Percentiles rank a stretch among this genome's conserved stretches.
phyloP scores from a whole-genome alignment of 352 stramenopile species.

The Phytopythium kandeliae region DNA sequence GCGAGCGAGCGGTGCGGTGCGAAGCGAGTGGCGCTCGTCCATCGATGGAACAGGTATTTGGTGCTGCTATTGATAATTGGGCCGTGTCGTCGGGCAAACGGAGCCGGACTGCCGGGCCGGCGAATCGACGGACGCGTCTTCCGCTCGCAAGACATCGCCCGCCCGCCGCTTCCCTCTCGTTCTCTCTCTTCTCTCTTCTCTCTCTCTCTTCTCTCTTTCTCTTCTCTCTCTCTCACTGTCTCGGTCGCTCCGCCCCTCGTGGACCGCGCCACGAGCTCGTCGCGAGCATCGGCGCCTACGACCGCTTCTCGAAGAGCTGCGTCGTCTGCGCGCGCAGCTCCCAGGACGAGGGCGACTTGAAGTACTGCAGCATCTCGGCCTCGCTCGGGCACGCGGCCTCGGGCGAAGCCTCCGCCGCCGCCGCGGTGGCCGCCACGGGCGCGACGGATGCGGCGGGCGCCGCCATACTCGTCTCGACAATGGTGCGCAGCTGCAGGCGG shows the following conservation, averaged over 20 bases:
- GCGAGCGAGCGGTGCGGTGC: too few relatives aligned
- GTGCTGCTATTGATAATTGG: conserved; percentile 9
- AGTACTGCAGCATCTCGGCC: conserved; percentile 63
- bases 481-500: conserved; percentile 46
- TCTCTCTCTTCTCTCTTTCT: too few relatives aligned
- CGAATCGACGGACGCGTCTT: too few relatives aligned
- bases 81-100: too few relatives aligned
- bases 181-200: too few relatives aligned
- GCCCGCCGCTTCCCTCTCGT: too few relatives aligned
- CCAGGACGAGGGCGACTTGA: conserved; percentile 65
- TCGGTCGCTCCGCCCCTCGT: not conserved
- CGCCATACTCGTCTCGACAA: conserved; percentile 58
- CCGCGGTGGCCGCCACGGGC: not conserved
- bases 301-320: conserved; percentile 50
- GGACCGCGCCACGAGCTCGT: not conserved
- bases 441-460: conserved; percentile 15
- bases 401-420: not conserved
- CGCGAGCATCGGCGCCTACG: not conserved
- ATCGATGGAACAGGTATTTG: conserved; percentile 1
- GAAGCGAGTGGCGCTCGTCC: conserved; percentile 8
- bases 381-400: conserved; percentile 28
- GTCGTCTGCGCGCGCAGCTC: conserved; percentile 58
- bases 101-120: too few relatives aligned
- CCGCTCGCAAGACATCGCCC: too few relatives aligned
- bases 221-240: not conserved